Evolutionary conservation across 2,329 filamentous ascomycete species (phyloP), one percentile per base, ranked within the genome.

Genomic region (Monosporascus sp.): DNA sequence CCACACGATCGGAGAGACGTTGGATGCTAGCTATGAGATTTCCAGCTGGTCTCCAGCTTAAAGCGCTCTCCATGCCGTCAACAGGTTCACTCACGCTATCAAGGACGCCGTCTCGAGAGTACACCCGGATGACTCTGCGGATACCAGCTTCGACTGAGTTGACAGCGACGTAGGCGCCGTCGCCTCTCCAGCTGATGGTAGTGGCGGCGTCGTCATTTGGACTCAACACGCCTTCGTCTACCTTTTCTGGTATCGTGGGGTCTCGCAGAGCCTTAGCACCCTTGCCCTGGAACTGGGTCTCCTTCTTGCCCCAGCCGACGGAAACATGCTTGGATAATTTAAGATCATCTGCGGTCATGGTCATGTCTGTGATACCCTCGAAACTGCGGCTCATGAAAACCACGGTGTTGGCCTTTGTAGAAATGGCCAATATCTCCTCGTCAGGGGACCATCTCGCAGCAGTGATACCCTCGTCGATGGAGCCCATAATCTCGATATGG

Each of bases 261-360:
- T 99, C 94, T 51, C 90, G 83, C 59, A 97, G 76, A 20, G 91
- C 91, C 73, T 84, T 85, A 53, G 92, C 93, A 57, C 92, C 85
- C 64, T 90, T 91, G 49, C 94, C 94, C 66, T 97, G 90, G 70
- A 99, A 99, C 69, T 99, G 94, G 0, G 94, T 99, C 73, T 99
- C 94, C 68, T 89, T 91, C 76, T 97, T 97, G 55, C 94, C 94
- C 94, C 94, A 99, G 49, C 94, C 94, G 22, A 99, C 93, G 20
- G 91, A 95, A 53, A 97, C 94, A 75, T 97, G 92, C 69, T 87
- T 94, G 26, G 88, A 97, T n/a, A 85, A 83, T 62, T 88, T 88
- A 58, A 96, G 81, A 71, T 96, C 93, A 45, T 92, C 90, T 0
- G 77, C 68, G 0, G 82, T 83, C 69, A 97, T 84, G 36, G 79